Evolutionary conservation across 345 rosid species (phyloP), one percentile per base, ranked within the genome.

Genomic region (Rhizophora apiculata): DNA sequence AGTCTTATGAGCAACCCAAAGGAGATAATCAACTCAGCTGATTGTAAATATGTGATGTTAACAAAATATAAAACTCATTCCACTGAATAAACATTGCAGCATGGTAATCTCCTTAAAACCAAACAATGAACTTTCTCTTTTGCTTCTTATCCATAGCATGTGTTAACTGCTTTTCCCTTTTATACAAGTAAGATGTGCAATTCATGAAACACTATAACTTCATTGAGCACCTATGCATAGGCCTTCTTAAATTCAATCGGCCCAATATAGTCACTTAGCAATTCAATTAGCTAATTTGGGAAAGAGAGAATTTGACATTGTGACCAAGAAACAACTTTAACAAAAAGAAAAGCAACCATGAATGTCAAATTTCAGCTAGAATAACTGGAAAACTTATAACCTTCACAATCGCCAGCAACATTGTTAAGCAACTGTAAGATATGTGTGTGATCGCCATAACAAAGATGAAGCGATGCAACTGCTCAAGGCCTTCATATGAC

Each of bases 361-460:
- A 36, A 51, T 57, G 58, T 27, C 57, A 64, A 37, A n/a, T 43
- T 49, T 62, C 34, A 22, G 67, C 57, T 59, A 51, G 31, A 16
- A 67, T 59, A 51, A 69, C 58, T 37, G 32, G 18, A 43, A 60
- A 27, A 46, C n/a, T 54, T 21, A 37, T 27, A 79, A 95, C 99
- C 97, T 95, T 95, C 39, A 95, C 93, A 65, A 95, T 82, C 63
- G 96, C 96, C 74, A 95, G 85, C 77, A 95, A 72, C 97, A 95
- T 90, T 48, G 97, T 95, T 75, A 95, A 85, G 84, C 99, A 95
- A 75, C 99, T 92, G 83, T 92, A 95, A 63, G 91, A 84, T 54
- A 95, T 66, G 74, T 95, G 99, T 26, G 99, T 95, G 78, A 95
- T 72, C 21, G 99, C 97, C 99, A 95, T 95, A 82, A 95, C 85